Conservation (phyloP, 164 flowering plant species). For the Saururus chinensis region DNA sequence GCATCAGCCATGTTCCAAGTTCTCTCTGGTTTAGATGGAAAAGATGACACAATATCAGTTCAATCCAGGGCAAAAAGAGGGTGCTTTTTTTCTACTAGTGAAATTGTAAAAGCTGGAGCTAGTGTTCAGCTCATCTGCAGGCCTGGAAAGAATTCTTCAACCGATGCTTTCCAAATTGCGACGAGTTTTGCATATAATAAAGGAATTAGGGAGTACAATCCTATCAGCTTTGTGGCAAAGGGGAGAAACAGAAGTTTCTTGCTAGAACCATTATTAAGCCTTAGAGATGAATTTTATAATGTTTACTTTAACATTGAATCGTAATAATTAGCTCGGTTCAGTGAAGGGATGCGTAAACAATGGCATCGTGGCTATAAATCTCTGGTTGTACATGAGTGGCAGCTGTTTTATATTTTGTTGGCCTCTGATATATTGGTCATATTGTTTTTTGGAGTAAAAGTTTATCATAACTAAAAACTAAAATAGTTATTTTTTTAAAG, state of each 20-base stretch:
- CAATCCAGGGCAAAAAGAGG: conserved; percentile 20
- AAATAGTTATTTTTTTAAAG: too few relatives aligned
- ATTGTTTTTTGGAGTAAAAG: too few relatives aligned
- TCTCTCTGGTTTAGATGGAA: conserved; percentile 53
- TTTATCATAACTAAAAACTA: too few relatives aligned
- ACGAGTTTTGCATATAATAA: conserved; percentile 40
- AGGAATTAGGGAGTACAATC: conserved; percentile 63
- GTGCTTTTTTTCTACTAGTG: conserved; percentile 21
- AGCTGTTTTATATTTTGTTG: too few relatives aligned
- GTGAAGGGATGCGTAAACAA: too few relatives aligned
- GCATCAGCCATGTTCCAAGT: conserved; percentile 30
- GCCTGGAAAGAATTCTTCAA: conserved; percentile 1
- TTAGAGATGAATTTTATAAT: conserved; percentile 65
- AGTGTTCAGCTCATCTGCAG: conserved; percentile 35
- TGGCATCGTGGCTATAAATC: too few relatives aligned
- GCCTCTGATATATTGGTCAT: too few relatives aligned
- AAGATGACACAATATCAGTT: conserved; percentile 25
- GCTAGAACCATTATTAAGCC: conserved; percentile 53
- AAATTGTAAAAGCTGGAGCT: conserved; percentile 5
- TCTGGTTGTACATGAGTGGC: too few relatives aligned
- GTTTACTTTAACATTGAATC: conserved; percentile 48
- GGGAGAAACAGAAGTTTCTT: conserved; percentile 54
- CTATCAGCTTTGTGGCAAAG: conserved; percentile 74
- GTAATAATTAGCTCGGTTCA: too few relatives aligned
- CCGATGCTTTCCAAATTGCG: conserved; percentile 22